Evolutionary conservation across 1,284 basidiomycete genomes (phyloP).

Genomic region (Austropuccinia psidii): DNA sequence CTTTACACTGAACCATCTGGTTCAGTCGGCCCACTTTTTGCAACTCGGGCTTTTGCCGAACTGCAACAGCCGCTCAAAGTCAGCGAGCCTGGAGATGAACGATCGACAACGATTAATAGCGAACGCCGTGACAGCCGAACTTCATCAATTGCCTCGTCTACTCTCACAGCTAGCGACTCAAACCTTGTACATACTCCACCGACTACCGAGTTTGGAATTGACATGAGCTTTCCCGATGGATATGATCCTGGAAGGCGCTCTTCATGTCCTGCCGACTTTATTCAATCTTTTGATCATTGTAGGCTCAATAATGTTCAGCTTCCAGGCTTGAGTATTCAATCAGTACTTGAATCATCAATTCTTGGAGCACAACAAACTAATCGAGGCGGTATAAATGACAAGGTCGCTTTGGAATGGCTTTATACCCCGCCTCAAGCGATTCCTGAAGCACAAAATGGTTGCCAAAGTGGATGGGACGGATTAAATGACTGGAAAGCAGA

Average conservation of each 20-base stretch:
- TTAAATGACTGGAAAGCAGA: background rate
- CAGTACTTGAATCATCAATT: background rate
- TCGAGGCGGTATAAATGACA: background rate
- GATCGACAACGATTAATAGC: background rate
- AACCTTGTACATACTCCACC: background rate
- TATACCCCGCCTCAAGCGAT: background rate
- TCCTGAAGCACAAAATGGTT: background rate
- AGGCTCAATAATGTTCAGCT: constrained; percentile 22
- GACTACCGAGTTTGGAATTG: constrained; percentile 11
- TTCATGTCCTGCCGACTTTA: constrained; percentile 38
- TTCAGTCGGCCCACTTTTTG: background rate
- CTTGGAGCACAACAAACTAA: background rate
- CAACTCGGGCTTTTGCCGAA: background rate
- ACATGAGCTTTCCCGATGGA: constrained; percentile 2
- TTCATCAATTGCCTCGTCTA: constrained; percentile 9
- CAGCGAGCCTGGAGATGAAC: background rate
- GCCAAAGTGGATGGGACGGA: background rate
- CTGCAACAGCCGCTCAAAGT: background rate
- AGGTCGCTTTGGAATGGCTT: background rate
- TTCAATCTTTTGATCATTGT: constrained; percentile 36
- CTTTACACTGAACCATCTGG: too few relatives aligned
- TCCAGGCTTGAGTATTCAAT: background rate
- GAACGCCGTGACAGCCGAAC: constrained; percentile 1
- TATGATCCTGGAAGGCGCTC: constrained; percentile 35
- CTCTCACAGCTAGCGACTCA: constrained; percentile 10